phyloP scores from a whole-genome alignment of 257 asterid genomes.

The Lantana camara region DNA sequence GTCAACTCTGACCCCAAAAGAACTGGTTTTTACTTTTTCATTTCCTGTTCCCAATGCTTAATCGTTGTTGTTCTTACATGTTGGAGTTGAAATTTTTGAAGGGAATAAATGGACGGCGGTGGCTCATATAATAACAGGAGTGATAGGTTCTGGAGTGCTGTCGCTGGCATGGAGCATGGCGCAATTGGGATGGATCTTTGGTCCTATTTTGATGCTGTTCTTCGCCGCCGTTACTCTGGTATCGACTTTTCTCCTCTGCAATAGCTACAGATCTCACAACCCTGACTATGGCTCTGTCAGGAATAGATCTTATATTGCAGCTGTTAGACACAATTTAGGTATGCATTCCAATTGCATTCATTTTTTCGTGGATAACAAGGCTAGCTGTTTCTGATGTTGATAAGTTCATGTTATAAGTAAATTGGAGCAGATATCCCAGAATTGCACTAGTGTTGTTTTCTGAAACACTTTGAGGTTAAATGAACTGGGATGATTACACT shows the following conservation, averaged over 20 bases:
- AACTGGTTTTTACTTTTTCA: conserved; percentile 36
- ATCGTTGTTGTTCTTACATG: background rate
- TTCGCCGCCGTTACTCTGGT: conserved; percentile 59
- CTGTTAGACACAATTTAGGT: conserved; percentile 72
- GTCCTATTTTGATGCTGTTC: conserved; percentile 55
- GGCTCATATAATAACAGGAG: conserved; percentile 85
- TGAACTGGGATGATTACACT: too few species aligned
- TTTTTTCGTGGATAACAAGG: background rate
- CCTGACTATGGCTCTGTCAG: conserved; percentile 52
- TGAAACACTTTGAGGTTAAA: too few species aligned
- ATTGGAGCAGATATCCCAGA: background rate
- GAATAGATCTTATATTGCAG: conserved; percentile 60
- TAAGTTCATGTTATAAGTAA: background rate
- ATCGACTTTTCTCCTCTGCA: conserved; percentile 57
- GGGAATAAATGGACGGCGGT: conserved; percentile 82
- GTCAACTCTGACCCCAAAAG: conserved; percentile 36
- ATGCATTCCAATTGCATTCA: background rate
- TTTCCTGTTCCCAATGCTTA: background rate
- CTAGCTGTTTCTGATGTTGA: background rate
- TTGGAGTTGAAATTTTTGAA: conserved; percentile 20
- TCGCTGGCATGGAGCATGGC: conserved; percentile 84
- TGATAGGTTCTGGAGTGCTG: conserved; percentile 81
- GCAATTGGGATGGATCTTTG: conserved; percentile 80
- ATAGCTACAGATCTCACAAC: conserved; percentile 61
- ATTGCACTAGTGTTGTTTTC: background rate